Percentiles rank a stretch among this genome's conserved stretches.
phyloP scores from a whole-genome alignment of 176 grass and related monocot species.

The Dendrocalamus sinicus region DNA sequence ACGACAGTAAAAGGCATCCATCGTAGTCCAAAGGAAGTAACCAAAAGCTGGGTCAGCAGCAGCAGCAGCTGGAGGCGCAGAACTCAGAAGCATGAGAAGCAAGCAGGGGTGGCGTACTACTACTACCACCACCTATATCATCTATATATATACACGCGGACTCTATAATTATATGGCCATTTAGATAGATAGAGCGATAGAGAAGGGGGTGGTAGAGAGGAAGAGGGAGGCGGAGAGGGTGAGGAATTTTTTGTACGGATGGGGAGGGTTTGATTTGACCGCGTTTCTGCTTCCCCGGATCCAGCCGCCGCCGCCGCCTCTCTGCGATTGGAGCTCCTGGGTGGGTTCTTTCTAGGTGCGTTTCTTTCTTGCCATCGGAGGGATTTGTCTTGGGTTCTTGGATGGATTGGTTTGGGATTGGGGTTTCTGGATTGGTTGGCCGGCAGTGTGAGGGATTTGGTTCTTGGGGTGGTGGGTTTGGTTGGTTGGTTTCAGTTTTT shows the following conservation, averaged over 20 bases:
- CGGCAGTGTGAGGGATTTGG: background rate
- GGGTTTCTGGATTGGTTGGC: background rate
- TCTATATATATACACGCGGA: conserved; percentile 32
- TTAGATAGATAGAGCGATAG: background rate
- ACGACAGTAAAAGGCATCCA: too few relatives aligned
- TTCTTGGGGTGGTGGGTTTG: background rate
- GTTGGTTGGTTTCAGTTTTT: background rate
- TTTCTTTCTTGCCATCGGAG: background rate
- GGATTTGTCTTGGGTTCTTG: background rate
- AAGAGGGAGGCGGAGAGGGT: background rate
- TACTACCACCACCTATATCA: conserved; percentile 15
- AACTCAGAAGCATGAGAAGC: conserved; percentile 12
- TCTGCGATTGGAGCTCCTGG: background rate
- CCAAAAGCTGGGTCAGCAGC: background rate
- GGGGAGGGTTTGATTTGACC: background rate
- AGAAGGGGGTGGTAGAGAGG: background rate
- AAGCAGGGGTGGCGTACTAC: background rate
- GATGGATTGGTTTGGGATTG: background rate
- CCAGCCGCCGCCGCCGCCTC: conserved; percentile 7
- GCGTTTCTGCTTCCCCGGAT: conserved; percentile 17
- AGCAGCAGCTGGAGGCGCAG: background rate
- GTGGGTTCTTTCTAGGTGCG: conserved; percentile 34
- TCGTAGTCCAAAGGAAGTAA: too few relatives aligned
- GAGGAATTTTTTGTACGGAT: conserved; percentile 27
- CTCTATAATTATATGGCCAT: conserved; percentile 34